A percentile compares a stretch with the other conserved stretches of the same genome.
phyloP scores from a whole-genome alignment of 257 asterid genomes.

The Fraxinus anomala region DNA sequence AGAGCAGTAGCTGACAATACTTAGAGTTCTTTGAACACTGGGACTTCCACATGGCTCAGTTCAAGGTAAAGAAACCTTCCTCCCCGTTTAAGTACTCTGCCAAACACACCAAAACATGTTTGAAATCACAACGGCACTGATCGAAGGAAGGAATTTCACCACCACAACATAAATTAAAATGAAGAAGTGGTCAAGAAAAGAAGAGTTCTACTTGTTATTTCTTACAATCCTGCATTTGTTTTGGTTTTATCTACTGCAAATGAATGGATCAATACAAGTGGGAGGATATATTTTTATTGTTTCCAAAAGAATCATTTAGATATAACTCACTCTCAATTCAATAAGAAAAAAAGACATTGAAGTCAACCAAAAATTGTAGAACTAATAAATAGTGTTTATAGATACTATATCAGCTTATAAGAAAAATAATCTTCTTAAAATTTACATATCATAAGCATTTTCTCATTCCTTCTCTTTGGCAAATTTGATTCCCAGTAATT shows the following conservation, averaged over 20 bases:
- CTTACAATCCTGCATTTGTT: not conserved
- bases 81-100: constrained; percentile 87
- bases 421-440: too few relatives aligned
- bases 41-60: constrained; percentile 80
- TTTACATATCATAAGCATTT: too few relatives aligned
- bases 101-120: constrained; percentile 24
- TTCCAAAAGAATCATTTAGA: not conserved
- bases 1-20: constrained; percentile 34
- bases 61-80: constrained; percentile 99
- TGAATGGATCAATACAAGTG: not conserved
- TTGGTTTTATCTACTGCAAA: not conserved
- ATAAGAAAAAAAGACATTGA: not conserved
- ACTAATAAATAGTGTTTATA: too few relatives aligned
- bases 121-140: not conserved
- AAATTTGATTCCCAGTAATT: too few relatives aligned
- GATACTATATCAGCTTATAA: too few relatives aligned
- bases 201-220: not conserved
- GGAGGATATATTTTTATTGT: not conserved
- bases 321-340: not conserved
- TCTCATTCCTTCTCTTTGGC: too few relatives aligned
- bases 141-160: too few relatives aligned
- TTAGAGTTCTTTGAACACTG: constrained; percentile 73
- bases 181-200: not conserved
- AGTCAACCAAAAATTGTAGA: not conserved
- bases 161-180: not conserved